Conservation (phyloP, 2,329 filamentous ascomycete genomes). For the Acrocalymma vagum region DNA sequence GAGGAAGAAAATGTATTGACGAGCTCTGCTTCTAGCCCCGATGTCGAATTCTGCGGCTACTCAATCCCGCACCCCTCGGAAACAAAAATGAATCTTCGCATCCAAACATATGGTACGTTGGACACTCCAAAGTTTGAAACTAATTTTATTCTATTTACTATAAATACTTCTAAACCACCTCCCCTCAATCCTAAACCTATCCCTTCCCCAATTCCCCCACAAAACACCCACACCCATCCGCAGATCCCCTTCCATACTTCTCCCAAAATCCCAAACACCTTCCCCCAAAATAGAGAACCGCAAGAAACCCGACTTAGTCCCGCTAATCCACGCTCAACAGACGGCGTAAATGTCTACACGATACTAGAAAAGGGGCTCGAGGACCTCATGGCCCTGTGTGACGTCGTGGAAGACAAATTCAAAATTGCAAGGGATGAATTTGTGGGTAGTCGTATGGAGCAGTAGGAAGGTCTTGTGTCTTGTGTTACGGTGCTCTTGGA, state of each 20-base stretch:
- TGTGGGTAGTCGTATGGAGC: conserved; percentile 45
- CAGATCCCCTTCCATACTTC: no score
- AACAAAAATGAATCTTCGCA: conserved; percentile 94
- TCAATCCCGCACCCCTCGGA: conserved; percentile 97
- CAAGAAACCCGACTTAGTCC: no score
- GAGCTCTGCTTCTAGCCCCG: conserved; percentile 67
- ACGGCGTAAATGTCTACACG: conserved; percentile 80
- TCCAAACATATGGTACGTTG: conserved; percentile 87
- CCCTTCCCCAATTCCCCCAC: no score
- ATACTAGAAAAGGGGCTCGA: conserved; percentile 89
- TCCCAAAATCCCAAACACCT: no score
- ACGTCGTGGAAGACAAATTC: conserved; percentile 93
- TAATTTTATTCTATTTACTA: neutral
- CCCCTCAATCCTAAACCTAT: no score
- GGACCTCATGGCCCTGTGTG: conserved; percentile 90
- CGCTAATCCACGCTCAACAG: no score
- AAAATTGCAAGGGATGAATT: conserved; percentile 72
- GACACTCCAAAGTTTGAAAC: neutral
- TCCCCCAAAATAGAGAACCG: no score
- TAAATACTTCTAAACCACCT: no score
- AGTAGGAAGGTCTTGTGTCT: conserved; percentile 13
- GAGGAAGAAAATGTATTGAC: neutral
- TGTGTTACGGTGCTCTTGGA: no score
- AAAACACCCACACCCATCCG: no score
- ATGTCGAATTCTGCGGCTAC: conserved; percentile 98